Conservation (phyloP, 108 stramenopile genomes). For the Nitzschia sp. region DNA sequence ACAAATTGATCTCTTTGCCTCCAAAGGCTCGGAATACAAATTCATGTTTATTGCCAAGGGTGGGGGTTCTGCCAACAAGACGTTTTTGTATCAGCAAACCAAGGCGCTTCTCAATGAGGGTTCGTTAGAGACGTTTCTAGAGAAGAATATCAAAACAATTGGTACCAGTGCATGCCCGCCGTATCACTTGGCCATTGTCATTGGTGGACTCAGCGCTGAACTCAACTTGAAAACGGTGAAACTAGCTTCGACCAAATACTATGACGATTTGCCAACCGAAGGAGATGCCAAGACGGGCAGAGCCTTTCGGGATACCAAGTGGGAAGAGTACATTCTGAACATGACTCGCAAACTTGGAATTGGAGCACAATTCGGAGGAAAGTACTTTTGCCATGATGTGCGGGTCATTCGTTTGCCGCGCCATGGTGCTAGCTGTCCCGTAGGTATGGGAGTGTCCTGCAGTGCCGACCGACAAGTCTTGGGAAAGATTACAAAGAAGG, state of each 20-base stretch:
- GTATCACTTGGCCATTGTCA: slow-evolving; percentile 94
- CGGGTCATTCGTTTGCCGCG: slow-evolving; percentile 93
- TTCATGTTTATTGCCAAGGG: slow-evolving; percentile 98
- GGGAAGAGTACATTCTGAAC: slow-evolving; percentile 89
- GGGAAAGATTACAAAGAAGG: slow-evolving; percentile 93
- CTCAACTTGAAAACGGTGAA: slow-evolving; percentile 95
- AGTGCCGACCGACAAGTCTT: slow-evolving; percentile 95
- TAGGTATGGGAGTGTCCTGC: slow-evolving; percentile 96
- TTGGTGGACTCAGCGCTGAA: slow-evolving; percentile 94
- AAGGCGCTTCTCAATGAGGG: slow-evolving; percentile 92
- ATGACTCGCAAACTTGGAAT: slow-evolving; percentile 93
- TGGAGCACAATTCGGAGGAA: slow-evolving; percentile 96
- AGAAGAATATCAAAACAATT: slow-evolving; percentile 93
- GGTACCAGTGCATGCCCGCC: slow-evolving; percentile 97
- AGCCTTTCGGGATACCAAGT: slow-evolving; percentile 91
- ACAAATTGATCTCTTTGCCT: slow-evolving; percentile 90
- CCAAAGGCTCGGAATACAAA: slow-evolving; percentile 85
- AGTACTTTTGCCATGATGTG: slow-evolving; percentile 98
- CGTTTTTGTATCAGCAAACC: slow-evolving; percentile 96
- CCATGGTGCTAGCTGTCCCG: slow-evolving; percentile 96
- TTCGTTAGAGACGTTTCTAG: slow-evolving; percentile 84
- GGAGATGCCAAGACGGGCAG: slow-evolving; percentile 84
- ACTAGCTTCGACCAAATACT: slow-evolving; percentile 91
- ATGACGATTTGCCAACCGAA: slow-evolving; percentile 89
- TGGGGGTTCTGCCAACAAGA: slow-evolving; percentile 96